phyloP scores from a whole-genome alignment of 208 protist genomes.

The Herpetomonas samuelpessoai region DNA sequence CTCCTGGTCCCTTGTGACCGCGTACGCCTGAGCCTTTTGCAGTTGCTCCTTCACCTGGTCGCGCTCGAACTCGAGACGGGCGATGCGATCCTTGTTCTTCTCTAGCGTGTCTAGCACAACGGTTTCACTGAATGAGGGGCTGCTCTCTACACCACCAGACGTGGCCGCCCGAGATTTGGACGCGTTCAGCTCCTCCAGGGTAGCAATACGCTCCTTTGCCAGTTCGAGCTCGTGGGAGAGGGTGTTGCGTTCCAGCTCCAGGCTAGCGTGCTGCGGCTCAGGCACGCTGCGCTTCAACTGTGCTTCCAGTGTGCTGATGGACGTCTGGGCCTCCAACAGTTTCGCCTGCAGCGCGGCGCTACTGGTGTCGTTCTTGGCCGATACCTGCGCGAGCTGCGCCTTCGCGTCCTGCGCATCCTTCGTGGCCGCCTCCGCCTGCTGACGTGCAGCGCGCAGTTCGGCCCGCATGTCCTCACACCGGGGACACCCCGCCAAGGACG shows the following conservation, averaged over 20 bases:
- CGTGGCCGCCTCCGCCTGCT: conserved; percentile 7
- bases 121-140: conserved; percentile 29
- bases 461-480: not conserved
- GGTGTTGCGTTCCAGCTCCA: conserved; percentile 37
- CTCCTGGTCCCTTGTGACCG: conserved; percentile 40
- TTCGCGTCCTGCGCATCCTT: conserved; percentile 21
- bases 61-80: conserved; percentile 59
- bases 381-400: conserved; percentile 21
- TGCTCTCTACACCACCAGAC: conserved; percentile 2
- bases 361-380: conserved; percentile 33
- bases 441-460: conserved; percentile 4
- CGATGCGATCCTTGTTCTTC: conserved; percentile 52
- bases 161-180: not conserved
- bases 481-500: not conserved
- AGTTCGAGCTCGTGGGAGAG: conserved; percentile 38
- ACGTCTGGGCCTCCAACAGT: conserved; percentile 31
- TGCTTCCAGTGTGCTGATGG: conserved; percentile 25
- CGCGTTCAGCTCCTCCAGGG: conserved; percentile 21
- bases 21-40: conserved; percentile 40
- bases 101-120: conserved; percentile 53
- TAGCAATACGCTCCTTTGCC: conserved; percentile 30
- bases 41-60: conserved; percentile 45
- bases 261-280: conserved; percentile 24
- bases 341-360: conserved; percentile 32
- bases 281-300: conserved; percentile 28